Evolutionary conservation across 768 basidiomycete species (phyloP).

Genomic region (Asterophora parasitica): DNA sequence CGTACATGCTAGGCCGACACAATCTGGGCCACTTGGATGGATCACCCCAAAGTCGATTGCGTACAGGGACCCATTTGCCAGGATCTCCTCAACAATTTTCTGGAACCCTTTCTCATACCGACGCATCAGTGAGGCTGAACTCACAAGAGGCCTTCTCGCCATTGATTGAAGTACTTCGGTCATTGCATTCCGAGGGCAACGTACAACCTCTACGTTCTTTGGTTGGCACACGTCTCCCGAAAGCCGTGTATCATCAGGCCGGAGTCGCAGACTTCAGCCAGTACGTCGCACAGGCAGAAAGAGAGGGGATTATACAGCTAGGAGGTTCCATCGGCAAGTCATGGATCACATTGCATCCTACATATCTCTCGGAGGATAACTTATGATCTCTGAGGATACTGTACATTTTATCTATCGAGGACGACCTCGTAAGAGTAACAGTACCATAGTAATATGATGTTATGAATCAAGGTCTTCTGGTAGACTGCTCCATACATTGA

Average conservation of each 20-base stretch:
- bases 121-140: not conserved
- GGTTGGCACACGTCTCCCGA: not conserved
- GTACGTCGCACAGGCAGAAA: slow-evolving; percentile 26
- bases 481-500: slow-evolving; percentile 56
- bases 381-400: too few species aligned
- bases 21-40: too few species aligned
- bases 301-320: slow-evolving; percentile 23
- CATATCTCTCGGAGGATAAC: too few species aligned
- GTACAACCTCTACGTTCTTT: slow-evolving; percentile 3
- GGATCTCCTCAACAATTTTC: not conserved
- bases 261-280: slow-evolving; percentile 28
- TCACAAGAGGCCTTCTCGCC: not conserved
- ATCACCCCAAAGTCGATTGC: too few species aligned
- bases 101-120: not conserved
- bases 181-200: not conserved
- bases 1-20: too few species aligned
- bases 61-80: not conserved
- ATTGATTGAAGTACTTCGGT: not conserved
- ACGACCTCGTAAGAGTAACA: too few species aligned
- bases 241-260: slow-evolving; percentile 24
- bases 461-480: slow-evolving; percentile 19
- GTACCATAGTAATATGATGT: not conserved
- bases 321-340: slow-evolving; percentile 25
- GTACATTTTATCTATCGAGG: too few species aligned
- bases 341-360: slow-evolving; percentile 20